These are phyloP conservation scores for Tulasnella sp. DNA, from an alignment of 768 basidiomycete species.

Conservation along the genomic window DNA sequence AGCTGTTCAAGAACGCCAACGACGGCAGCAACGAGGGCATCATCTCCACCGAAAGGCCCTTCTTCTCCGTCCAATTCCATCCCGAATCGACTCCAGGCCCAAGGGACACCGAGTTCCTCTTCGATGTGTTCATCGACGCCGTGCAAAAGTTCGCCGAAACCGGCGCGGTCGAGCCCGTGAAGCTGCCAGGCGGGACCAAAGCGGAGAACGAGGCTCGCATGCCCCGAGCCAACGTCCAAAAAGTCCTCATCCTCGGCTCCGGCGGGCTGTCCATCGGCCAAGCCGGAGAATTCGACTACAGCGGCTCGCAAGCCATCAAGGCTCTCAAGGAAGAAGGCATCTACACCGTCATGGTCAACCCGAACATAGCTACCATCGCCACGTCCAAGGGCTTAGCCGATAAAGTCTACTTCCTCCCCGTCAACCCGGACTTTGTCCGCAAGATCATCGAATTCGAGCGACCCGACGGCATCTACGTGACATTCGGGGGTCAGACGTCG, in stretches of 20 bases:
- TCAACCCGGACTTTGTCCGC: slow-evolving; percentile 95
- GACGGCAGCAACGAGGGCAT: slow-evolving; percentile 98
- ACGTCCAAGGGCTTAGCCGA: slow-evolving; percentile 97
- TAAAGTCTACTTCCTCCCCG: slow-evolving; percentile 99
- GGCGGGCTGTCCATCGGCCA: slow-evolving; percentile 98
- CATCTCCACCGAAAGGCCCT: slow-evolving; percentile 88
- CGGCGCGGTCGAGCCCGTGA: slow-evolving; percentile 58
- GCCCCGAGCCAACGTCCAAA: slow-evolving; percentile 66
- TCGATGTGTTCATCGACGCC: slow-evolving; percentile 94
- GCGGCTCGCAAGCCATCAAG: slow-evolving; percentile 98
- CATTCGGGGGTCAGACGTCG: slow-evolving; percentile 97
- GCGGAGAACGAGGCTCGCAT: slow-evolving; percentile 71
- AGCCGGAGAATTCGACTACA: slow-evolving; percentile 99
- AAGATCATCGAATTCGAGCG: slow-evolving; percentile 99
- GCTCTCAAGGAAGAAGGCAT: slow-evolving; percentile 99
- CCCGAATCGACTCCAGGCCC: slow-evolving; percentile 97
- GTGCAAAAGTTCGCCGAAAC: slow-evolving; percentile 72
- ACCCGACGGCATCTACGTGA: slow-evolving; percentile 98
- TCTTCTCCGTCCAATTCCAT: slow-evolving; percentile 99
- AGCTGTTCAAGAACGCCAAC: slow-evolving; percentile 95
- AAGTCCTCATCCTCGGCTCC: slow-evolving; percentile 96
- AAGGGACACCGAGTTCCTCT: slow-evolving; percentile 97
- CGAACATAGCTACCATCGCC: slow-evolving; percentile 98
- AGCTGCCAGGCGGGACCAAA: slow-evolving; percentile 66
- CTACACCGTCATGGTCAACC: slow-evolving; percentile 98